A percentile compares a stretch with the other conserved stretches of the same genome.
Conservation (phyloP, 2,329 filamentous ascomycete species). For the Exophiala xenobiotica region DNA sequence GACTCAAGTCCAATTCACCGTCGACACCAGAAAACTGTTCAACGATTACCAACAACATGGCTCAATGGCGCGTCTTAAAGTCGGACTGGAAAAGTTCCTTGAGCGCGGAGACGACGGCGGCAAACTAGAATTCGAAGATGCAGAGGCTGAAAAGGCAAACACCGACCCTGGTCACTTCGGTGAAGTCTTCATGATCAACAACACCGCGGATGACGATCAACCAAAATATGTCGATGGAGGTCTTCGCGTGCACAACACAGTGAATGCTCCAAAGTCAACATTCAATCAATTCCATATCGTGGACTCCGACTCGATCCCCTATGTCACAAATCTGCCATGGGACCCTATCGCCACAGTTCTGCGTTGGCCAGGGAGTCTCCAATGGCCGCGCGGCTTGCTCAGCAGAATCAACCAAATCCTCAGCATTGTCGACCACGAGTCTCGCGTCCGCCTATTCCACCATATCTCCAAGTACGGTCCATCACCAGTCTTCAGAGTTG, state of each 20-base stretch:
- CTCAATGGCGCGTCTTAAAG: conserved; percentile 23
- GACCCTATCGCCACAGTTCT: conserved; percentile 18
- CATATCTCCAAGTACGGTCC: conserved; percentile 23
- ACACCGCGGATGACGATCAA: conserved; percentile 17
- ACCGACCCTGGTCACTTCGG: conserved; percentile 18
- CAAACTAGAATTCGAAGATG: conserved; percentile 9
- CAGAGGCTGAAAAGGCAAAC: conserved; percentile 1
- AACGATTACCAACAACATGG: conserved; percentile 25
- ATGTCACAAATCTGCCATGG: conserved; percentile 23
- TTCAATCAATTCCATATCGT: conserved; percentile 16
- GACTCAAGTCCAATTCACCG: conserved; percentile 21
- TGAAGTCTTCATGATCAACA: conserved; percentile 17
- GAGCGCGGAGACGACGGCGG: conserved; percentile 10
- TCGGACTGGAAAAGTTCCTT: conserved; percentile 22
- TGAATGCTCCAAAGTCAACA: neutral
- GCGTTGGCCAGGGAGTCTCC: conserved; percentile 8
- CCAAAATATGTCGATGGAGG: conserved; percentile 3
- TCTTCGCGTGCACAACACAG: neutral
- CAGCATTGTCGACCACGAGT: conserved; percentile 20
- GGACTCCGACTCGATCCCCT: conserved; percentile 18
- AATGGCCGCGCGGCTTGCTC: conserved; percentile 14
- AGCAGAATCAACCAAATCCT: conserved; percentile 19
- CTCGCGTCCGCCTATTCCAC: conserved; percentile 22
- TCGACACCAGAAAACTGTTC: conserved; percentile 22
- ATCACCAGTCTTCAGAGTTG: conserved; percentile 18